Percentiles rank a stretch among this genome's conserved stretches.
Evolutionary conservation across 2,329 filamentous ascomycete species (phyloP).

Genomic region (Sclerotiophoma versabilis): DNA sequence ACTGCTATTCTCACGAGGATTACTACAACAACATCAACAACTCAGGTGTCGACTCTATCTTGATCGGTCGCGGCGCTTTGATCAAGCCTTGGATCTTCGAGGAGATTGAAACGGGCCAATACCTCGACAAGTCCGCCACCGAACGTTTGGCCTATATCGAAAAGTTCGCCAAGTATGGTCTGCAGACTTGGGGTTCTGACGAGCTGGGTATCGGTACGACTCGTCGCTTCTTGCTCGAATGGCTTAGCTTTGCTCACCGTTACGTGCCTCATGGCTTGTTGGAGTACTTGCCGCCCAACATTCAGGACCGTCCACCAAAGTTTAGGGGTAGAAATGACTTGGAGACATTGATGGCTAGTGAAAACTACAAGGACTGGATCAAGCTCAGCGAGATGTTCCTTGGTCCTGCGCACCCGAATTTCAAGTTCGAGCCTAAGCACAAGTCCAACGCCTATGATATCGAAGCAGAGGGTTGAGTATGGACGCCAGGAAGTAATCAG

Average conservation of each 20-base stretch:
- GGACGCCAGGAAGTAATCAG: neutral
- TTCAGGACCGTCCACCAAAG: conserved; percentile 87
- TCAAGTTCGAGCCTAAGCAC: conserved; percentile 96
- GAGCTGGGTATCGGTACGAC: conserved; percentile 93
- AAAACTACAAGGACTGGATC: conserved; percentile 97
- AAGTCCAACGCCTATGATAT: conserved; percentile 91
- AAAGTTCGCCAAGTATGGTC: conserved; percentile 86
- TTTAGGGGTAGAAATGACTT: conserved; percentile 87
- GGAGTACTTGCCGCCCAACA: conserved; percentile 83
- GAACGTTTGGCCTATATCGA: conserved; percentile 88
- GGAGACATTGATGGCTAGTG: conserved; percentile 90
- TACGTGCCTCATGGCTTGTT: conserved; percentile 91
- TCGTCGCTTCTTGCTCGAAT: conserved; percentile 90
- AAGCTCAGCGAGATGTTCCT: conserved; percentile 99
- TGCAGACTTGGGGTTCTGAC: conserved; percentile 95
- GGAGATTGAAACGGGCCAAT: conserved; percentile 89
- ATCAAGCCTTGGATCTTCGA: conserved; percentile 99
- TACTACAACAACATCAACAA: conserved; percentile 81
- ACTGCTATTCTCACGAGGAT: conserved; percentile 91
- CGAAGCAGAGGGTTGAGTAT: conserved; percentile 58
- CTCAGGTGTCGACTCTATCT: conserved; percentile 86
- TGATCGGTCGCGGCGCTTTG: conserved; percentile 94
- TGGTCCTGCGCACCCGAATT: conserved; percentile 85
- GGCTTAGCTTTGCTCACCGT: conserved; percentile 89
- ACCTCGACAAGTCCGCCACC: conserved; percentile 90